Percentiles rank a stretch among this genome's conserved stretches.
phyloP scores from a whole-genome alignment of 192 early-diverging fungal species.

The Entomortierella beljakovae region DNA sequence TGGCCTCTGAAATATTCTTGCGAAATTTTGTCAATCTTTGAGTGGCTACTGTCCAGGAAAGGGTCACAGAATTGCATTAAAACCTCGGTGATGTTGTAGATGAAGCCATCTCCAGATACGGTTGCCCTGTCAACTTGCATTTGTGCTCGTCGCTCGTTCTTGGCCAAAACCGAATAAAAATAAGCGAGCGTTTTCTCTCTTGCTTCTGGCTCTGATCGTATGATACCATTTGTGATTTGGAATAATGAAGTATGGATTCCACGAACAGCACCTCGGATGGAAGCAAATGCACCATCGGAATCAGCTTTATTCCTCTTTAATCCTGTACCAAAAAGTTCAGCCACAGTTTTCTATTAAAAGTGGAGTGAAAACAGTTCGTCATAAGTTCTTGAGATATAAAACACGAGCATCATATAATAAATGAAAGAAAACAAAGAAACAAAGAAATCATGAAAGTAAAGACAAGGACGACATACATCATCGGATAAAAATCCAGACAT shows the following conservation, averaged over 20 bases:
- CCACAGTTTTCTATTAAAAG: conserved; percentile 56
- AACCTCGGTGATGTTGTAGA: conserved; percentile 78
- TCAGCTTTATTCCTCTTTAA: conserved; percentile 64
- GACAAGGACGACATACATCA: conserved; percentile 42
- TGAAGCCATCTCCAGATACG: conserved; percentile 88
- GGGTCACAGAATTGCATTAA: conserved; percentile 84
- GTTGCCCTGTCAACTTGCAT: conserved; percentile 83
- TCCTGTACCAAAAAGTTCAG: conserved; percentile 62
- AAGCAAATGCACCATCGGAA: conserved; percentile 63
- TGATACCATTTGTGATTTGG: conserved; percentile 67
- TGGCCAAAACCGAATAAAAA: conserved; percentile 69
- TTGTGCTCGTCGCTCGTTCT: conserved; percentile 78
- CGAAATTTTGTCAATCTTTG: conserved; percentile 65
- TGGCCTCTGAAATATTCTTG: conserved; percentile 48
- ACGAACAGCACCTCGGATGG: conserved; percentile 70
- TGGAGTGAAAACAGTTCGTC: background rate
- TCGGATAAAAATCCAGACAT: conserved; percentile 63
- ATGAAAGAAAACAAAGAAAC: background rate
- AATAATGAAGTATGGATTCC: conserved; percentile 65
- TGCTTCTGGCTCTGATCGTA: conserved; percentile 70
- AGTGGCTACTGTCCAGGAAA: conserved; percentile 79
- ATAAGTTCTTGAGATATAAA: background rate
- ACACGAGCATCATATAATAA: background rate
- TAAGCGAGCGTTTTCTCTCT: conserved; percentile 73
- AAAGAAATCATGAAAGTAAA: background rate